These are phyloP conservation scores for Didymella pomorum DNA, from an alignment of 2,329 filamentous ascomycete genomes.

Conservation along the genomic window DNA sequence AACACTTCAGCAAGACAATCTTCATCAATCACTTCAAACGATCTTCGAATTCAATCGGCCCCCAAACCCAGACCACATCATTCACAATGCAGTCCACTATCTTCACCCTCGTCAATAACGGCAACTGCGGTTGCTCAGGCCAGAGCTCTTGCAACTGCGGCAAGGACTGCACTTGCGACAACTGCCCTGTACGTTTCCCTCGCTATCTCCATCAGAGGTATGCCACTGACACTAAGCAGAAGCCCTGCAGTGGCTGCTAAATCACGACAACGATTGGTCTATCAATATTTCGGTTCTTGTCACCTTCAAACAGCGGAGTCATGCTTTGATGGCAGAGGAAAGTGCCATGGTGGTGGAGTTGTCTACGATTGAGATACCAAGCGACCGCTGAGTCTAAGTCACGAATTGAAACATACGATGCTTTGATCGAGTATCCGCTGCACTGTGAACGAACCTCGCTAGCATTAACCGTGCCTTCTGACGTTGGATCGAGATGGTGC, in stretches of 20 bases:
- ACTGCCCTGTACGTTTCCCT: slow-evolving; percentile 23
- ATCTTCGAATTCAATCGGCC: not conserved
- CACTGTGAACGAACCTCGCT: not conserved
- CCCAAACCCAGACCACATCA: not conserved
- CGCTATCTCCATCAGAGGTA: not conserved
- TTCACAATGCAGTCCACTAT: slow-evolving; percentile 8
- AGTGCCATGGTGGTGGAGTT: not conserved
- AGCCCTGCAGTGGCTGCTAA: slow-evolving; percentile 1
- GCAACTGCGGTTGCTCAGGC: slow-evolving; percentile 23
- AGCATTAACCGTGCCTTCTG: not conserved
- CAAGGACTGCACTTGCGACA: slow-evolving; percentile 25
- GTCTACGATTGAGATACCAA: slow-evolving; percentile 9
- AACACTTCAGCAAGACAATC: not conserved
- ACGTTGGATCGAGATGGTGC: not conserved
- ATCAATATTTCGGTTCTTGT: not conserved
- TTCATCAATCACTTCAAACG: not conserved
- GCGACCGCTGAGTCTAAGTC: not conserved
- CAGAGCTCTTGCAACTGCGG: slow-evolving; percentile 21
- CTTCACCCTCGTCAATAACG: slow-evolving; percentile 18
- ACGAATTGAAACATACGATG: not conserved
- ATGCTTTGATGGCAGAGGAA: not conserved
- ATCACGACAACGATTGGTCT: not conserved
- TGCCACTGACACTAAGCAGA: slow-evolving; percentile 2
- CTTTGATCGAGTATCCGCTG: not conserved
- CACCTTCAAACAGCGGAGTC: not conserved